These are phyloP conservation scores for Jasminum sambac DNA, from an alignment of 257 asterid genomes.

Conservation along the genomic window DNA sequence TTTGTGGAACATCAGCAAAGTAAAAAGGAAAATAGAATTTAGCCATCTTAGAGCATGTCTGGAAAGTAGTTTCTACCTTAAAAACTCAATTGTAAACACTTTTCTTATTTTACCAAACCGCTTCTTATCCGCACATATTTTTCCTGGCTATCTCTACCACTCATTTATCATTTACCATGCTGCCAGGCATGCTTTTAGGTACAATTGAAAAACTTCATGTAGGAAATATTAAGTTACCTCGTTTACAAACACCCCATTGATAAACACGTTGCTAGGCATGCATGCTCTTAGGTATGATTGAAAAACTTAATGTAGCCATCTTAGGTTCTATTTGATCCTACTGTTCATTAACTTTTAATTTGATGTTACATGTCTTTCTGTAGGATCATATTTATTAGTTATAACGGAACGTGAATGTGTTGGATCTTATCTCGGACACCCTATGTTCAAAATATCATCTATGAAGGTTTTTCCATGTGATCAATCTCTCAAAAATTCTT, in stretches of 20 bases:
- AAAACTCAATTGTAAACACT: too few relatives aligned
- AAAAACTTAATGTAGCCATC: background rate
- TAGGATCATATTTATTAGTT: conserved; percentile 77
- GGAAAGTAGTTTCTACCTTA: too few relatives aligned
- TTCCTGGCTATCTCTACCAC: too few relatives aligned
- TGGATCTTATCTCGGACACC: conserved; percentile 74
- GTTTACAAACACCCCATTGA: too few relatives aligned
- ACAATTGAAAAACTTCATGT: too few relatives aligned
- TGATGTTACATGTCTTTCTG: conserved; percentile 25
- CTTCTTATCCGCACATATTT: too few relatives aligned
- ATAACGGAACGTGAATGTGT: conserved; percentile 79
- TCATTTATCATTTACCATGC: too few relatives aligned
- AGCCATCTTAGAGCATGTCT: background rate
- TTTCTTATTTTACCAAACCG: too few relatives aligned
- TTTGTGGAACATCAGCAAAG: background rate
- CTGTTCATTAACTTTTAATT: conserved; percentile 6
- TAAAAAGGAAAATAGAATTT: background rate
- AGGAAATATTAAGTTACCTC: too few relatives aligned
- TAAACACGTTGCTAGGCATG: too few relatives aligned
- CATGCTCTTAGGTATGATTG: too few relatives aligned
- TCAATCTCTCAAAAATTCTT: conserved; percentile 62
- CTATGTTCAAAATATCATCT: conserved; percentile 72
- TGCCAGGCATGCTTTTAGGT: too few relatives aligned
- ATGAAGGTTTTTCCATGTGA: conserved; percentile 83
- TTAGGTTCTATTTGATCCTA: background rate